These are phyloP conservation scores for Aspergillus brunneoviolaceus DNA, from an alignment of 2,329 filamentous ascomycete genomes.

Conservation along the genomic window DNA sequence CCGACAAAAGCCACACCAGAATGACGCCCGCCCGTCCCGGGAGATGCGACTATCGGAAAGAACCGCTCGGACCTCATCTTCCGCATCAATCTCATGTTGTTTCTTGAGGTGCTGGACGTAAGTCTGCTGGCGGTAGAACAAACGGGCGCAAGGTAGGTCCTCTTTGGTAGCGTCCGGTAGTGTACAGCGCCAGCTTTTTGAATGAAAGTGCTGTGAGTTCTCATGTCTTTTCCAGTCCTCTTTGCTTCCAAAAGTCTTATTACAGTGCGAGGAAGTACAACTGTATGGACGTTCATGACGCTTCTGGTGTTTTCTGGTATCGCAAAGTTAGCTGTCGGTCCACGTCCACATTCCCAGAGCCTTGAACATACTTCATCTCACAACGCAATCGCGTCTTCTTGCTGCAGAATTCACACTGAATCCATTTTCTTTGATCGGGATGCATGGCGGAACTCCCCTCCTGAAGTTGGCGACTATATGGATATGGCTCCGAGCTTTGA, in stretches of 20 bases:
- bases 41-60: constrained; percentile 61
- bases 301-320: constrained; percentile 77
- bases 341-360: background rate
- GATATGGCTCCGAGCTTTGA: background rate
- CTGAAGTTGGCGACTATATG: background rate
- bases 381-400: constrained; percentile 34
- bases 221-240: constrained; percentile 95
- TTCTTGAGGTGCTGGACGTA: constrained; percentile 63
- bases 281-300: constrained; percentile 78
- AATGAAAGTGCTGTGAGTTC: constrained; percentile 70
- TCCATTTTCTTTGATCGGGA: constrained; percentile 27
- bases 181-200: constrained; percentile 71
- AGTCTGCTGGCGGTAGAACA: constrained; percentile 58
- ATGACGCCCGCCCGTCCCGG: constrained; percentile 62
- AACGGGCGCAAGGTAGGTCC: constrained; percentile 52
- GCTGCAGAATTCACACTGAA: constrained; percentile 32
- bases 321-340: background rate
- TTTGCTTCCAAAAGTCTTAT: constrained; percentile 81
- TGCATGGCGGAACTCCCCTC: constrained; percentile 5
- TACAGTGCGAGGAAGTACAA: constrained; percentile 71
- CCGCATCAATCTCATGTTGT: constrained; percentile 46
- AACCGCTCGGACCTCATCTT: constrained; percentile 26
- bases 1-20: constrained; percentile 87
- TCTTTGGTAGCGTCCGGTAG: constrained; percentile 32
- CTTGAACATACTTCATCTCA: constrained; percentile 37